Evolutionary conservation across 495 filamentous ascomycete genomes (phyloP), one percentile per base, ranked within the genome.

Genomic region (Monascus purpureus): DNA sequence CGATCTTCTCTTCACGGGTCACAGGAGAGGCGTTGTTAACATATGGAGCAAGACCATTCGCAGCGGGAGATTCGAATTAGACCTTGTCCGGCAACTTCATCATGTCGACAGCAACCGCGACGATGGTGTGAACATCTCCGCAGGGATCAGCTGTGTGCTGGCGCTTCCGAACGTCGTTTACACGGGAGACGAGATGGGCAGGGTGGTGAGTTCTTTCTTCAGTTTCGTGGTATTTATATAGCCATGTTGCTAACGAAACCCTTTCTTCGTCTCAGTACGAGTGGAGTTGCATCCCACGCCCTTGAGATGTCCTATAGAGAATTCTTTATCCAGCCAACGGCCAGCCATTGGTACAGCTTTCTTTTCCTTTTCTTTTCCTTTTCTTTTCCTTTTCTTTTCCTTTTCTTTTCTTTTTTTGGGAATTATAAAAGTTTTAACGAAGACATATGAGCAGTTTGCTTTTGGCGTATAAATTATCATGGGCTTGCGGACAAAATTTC

Each of bases 171-270:
- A 76, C 39, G 68, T 77, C 33, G 80, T 96, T 8, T 95, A 95
- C 56, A 93, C 88, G 0, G 88, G 90, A 6, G 87, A 95, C 59
- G 88, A 93, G 36, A 74, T 78, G 25, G 87, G 87, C 26, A 59
- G 77, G 59, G 87, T 94, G 48, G 73, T 78, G 39, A 59, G 73
- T 66, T 35, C 20, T 22, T 22, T 22, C 20, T 9, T 12, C 13
- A 7, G 14, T 29, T 2, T 29, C 15, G 14, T 24, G 17, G 24
- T n/a, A 17, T 11, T 29, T 18, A 17, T 3, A 6, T 7, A 8
- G 14, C 28, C 33, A 19, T 11, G 13, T 13, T 23, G 25, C 44
- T 57, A 24, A 55, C 42, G 42, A 52, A 46, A 13, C 17, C 9
- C 12, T 31, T 25, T 17, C 11, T 41, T 19, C n/a, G n/a, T n/a